Conservation (phyloP, 257 asterid species). For the Salvia rosmarinus region DNA sequence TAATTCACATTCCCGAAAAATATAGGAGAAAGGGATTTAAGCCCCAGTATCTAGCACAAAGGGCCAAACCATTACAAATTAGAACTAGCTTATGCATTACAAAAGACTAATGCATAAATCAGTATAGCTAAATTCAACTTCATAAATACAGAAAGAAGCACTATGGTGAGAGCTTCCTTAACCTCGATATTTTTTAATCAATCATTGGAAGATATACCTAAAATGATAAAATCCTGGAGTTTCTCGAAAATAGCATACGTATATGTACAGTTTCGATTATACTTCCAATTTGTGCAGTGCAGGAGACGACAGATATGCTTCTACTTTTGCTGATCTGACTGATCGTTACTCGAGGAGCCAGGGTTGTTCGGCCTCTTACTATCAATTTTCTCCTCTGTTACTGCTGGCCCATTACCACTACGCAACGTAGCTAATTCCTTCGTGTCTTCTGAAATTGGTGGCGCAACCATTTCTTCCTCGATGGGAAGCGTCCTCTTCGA, state of each 20-base stretch:
- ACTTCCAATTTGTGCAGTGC: background rate
- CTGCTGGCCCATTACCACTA: constrained; percentile 48
- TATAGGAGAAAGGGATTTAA: background rate
- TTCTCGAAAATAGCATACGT: background rate
- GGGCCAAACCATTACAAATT: background rate
- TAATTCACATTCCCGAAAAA: constrained; percentile 8
- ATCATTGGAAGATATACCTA: constrained; percentile 4
- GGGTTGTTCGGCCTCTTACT: constrained; percentile 40
- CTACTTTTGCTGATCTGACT: constrained; percentile 50
- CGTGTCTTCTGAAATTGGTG: constrained; percentile 43
- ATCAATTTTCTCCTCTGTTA: constrained; percentile 56
- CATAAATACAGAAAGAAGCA: background rate
- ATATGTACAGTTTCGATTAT: constrained; percentile 35
- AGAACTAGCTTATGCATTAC: background rate
- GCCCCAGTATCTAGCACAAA: background rate
- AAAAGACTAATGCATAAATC: too few relatives aligned
- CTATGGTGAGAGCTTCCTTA: background rate
- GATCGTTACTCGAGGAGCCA: constrained; percentile 41
- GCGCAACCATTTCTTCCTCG: constrained; percentile 57
- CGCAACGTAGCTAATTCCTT: constrained; percentile 64
- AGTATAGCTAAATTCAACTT: too few relatives aligned
- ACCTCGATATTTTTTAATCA: background rate
- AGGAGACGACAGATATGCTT: background rate
- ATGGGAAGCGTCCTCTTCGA: constrained; percentile 95
- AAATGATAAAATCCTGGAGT: background rate